phyloP scores from a whole-genome alignment of 78 protist species.

The Guillardia theta region DNA sequence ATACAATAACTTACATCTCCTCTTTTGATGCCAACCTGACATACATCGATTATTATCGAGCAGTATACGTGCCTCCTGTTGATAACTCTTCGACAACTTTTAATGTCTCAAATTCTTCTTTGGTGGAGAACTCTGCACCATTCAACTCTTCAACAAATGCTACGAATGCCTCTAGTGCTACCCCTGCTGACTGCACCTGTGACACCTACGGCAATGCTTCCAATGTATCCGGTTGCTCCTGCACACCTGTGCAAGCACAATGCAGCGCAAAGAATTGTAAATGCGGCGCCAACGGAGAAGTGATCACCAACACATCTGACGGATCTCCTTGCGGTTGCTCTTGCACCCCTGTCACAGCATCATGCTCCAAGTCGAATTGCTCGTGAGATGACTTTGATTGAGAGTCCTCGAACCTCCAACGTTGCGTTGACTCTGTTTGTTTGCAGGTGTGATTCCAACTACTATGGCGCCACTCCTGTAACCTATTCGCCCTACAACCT shows the following conservation, averaged over 20 bases:
- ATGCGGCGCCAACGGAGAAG: neutral
- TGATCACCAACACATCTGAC: neutral
- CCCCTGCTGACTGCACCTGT: neutral
- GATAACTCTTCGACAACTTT: too few relatives aligned
- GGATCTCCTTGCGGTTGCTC: neutral
- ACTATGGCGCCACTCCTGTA: neutral
- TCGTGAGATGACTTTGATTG: neutral
- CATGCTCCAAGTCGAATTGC: neutral
- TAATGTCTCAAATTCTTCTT: too few relatives aligned
- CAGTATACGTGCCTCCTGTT: neutral
- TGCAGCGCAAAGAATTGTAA: neutral
- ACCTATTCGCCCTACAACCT: neutral
- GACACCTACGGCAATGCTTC: neutral
- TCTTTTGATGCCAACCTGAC: neutral
- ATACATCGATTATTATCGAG: neutral
- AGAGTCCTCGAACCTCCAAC: neutral
- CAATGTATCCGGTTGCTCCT: too few relatives aligned
- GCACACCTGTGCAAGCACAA: too few relatives aligned
- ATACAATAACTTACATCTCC: neutral
- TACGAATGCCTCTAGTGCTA: neutral
- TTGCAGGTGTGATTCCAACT: neutral
- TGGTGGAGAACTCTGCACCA: neutral
- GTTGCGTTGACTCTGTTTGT: neutral
- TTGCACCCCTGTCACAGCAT: neutral
- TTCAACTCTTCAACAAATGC: neutral